Conservation (phyloP, 1,284 basidiomycete species). For the Kalmanozyma brasiliensis region DNA sequence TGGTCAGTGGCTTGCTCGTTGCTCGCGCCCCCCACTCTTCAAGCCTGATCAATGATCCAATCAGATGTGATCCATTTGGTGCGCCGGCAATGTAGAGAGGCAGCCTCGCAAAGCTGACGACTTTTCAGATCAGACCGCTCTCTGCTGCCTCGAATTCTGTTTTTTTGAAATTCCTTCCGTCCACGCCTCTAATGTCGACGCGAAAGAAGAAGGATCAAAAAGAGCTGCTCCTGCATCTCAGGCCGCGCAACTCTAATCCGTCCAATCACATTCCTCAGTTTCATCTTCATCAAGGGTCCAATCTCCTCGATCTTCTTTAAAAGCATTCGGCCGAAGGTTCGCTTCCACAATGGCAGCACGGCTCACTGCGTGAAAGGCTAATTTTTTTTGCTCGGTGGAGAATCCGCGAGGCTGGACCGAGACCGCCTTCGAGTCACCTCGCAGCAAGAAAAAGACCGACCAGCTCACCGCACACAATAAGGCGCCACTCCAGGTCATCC, state of each 20-base stretch:
- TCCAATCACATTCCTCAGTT: conserved; percentile 40
- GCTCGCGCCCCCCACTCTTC: conserved; percentile 12
- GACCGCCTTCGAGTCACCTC: conserved; percentile 4
- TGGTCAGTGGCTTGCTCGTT: no score
- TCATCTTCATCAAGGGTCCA: conserved; percentile 36
- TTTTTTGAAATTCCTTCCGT: conserved; percentile 5
- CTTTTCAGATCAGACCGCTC: conserved; percentile 20
- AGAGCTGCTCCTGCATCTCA: conserved; percentile 10
- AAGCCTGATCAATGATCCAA: conserved; percentile 14
- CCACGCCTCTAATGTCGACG: conserved; percentile 13
- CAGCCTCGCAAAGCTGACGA: conserved; percentile 8
- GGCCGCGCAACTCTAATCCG: conserved; percentile 30
- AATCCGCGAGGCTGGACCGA: conserved; percentile 3
- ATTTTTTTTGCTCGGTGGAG: conserved; percentile 6
- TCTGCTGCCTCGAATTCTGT: not conserved
- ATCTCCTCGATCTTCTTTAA: not conserved
- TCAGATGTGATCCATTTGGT: conserved; percentile 43
- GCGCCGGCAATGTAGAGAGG: conserved; percentile 1
- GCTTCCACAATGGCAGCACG: no score
- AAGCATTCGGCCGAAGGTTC: conserved; percentile 25
- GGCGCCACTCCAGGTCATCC: no score
- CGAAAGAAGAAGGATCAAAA: conserved; percentile 1
- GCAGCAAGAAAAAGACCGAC: conserved; percentile 4
- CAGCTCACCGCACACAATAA: conserved; percentile 7
- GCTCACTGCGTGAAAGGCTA: no score